A percentile compares a stretch with the other conserved stretches of the same genome.
Conservation (phyloP, 2,329 filamentous ascomycete genomes). For the Cryphonectria parasitica region DNA sequence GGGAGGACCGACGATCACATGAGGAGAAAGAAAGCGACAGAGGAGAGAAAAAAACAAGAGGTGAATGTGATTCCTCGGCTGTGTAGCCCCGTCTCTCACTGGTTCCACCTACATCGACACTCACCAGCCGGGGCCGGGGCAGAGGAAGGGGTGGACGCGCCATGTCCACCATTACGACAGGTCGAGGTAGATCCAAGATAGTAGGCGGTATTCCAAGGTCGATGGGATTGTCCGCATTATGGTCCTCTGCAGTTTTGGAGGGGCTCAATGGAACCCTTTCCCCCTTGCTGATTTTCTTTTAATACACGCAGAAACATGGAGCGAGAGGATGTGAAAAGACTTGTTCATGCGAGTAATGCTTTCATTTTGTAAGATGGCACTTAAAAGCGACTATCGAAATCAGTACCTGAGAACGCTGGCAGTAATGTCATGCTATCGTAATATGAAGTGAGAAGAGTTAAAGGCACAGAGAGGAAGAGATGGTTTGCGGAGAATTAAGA, state of each 20-base stretch:
- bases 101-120: not conserved
- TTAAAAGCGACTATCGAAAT: not conserved
- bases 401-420: not conserved
- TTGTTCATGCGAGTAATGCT: not conserved
- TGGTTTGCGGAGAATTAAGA: not conserved
- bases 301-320: not conserved
- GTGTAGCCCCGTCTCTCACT: not conserved
- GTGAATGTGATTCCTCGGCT: constrained; percentile 16
- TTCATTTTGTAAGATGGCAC: not conserved
- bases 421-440: not conserved
- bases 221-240: not conserved
- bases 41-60: not conserved
- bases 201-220: not conserved
- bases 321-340: not conserved
- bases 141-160: not conserved
- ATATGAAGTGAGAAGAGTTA: not conserved
- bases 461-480: not conserved
- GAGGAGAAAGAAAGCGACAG: not conserved
- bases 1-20: not conserved
- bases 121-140: not conserved
- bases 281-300: not conserved
- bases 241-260: not conserved
- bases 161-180: not conserved
- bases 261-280: not conserved
- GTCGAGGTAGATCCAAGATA: not conserved